Base-by-base conservation (phyloP, 345 rosid genomes). In the Anastatica hierochuntica region DNA sequence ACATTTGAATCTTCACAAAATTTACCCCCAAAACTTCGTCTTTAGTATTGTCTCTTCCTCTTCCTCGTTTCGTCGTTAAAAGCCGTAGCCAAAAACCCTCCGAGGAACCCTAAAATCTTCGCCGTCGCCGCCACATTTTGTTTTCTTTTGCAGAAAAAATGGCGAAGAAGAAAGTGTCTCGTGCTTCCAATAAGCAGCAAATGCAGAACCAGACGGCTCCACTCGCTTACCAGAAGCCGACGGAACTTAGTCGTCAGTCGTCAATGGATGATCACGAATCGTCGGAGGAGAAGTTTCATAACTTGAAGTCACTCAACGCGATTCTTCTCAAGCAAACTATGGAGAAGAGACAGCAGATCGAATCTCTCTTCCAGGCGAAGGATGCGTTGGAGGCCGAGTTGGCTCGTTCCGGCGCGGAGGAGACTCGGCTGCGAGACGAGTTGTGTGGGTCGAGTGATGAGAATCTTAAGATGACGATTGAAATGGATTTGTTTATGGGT, bases 321-420 rank as follows among this genome's bases (percentile, higher is more conserved):
- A 8, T 78, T 53, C 96, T 90, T 30, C 58, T 87, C 53, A 79
- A 79, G 49, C 79, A 81, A 70, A 74, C 81, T 0, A 9, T 70
- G 60, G 87, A 80, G 42, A 56, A 52, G 52, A 64, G 89, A 27
- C 82, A 78, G 10, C 77, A 80, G 72, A 72, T 80, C 20, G 81
- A 78, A 47, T 72, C 77, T 7, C 67, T 90, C 59, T 51, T 19
- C 46, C 72, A 74, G 14, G 74, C 71, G 20, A 79, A 76, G 26
- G 64, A 63, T 6, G 70, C 55, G 34, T 63, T 84, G 47, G 84
- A 86, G 74, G 12, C 52, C 40, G 70, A 86, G 70, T 24, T 86
- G 60, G 11, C 53, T 44, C 49, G 49, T 60, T 61, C 47, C 34
- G 68, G 50, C 14, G 42, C n/a, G 6, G 76, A 66, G 41, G 76